Conservation (phyloP, 305 asterid genomes). For the Andrographis paniculata region DNA sequence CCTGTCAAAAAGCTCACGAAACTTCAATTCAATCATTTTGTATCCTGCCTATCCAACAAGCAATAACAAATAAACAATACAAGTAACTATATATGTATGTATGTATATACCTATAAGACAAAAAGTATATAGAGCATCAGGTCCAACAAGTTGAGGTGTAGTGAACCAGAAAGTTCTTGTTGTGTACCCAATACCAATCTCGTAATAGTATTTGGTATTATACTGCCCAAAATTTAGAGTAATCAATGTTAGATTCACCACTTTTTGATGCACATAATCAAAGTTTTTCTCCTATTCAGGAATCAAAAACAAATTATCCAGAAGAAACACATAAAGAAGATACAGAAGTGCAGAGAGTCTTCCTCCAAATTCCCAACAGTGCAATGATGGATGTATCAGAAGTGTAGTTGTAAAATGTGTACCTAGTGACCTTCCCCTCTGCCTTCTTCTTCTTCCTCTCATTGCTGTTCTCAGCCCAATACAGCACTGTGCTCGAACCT, state of each 20-base stretch:
- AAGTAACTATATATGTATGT: too few species aligned
- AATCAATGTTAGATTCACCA: too few species aligned
- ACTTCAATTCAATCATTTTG: too few species aligned
- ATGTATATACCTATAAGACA: conserved; percentile 60
- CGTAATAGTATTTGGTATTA: conserved; percentile 65
- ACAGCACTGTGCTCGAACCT: neutral
- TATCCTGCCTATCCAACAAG: neutral
- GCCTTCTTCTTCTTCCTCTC: conserved; percentile 23
- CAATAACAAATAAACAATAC: neutral
- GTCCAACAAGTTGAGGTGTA: conserved; percentile 69
- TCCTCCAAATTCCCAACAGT: conserved; percentile 50
- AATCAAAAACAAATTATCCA: too few species aligned
- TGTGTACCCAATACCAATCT: conserved; percentile 48
- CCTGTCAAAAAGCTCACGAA: conserved; percentile 36
- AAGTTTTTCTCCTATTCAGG: too few species aligned
- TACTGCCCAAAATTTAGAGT: conserved; percentile 24
- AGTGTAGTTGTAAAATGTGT: conserved; percentile 52
- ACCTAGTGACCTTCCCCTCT: conserved; percentile 30
- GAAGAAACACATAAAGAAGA: too few species aligned
- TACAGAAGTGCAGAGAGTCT: neutral
- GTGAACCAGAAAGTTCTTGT: conserved; percentile 57
- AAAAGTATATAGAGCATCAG: conserved; percentile 75
- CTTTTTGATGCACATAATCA: too few species aligned
- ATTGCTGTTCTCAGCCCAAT: conserved; percentile 12
- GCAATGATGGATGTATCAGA: conserved; percentile 77